phyloP scores from a whole-genome alignment of 164 flowering plant genomes.

The Liquidambar formosana region DNA sequence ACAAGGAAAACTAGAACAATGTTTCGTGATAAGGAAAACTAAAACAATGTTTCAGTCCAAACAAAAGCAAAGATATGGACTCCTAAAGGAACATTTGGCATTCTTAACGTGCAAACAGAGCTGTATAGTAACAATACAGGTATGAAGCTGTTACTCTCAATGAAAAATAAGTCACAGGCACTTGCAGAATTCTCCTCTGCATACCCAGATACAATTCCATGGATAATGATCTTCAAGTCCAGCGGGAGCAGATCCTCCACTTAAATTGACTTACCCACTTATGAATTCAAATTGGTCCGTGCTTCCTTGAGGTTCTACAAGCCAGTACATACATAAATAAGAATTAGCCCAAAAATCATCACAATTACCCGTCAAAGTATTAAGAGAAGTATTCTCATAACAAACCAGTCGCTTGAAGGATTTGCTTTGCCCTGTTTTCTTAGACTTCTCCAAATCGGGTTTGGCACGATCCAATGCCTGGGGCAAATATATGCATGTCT shows the following conservation, averaged over 20 bases:
- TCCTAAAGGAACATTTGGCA: no score
- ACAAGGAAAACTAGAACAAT: no score
- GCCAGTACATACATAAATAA: not conserved
- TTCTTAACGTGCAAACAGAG: no score
- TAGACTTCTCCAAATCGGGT: slow-evolving; percentile 41
- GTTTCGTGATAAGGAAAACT: no score
- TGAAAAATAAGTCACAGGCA: not conserved
- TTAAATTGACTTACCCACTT: not conserved
- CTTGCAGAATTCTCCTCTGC: not conserved
- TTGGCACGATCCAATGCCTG: slow-evolving; percentile 64
- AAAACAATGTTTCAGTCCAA: no score
- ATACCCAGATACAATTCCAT: not conserved
- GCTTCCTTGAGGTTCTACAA: slow-evolving; percentile 32
- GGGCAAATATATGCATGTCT: not conserved
- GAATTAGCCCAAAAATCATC: not conserved
- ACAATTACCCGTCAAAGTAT: not conserved
- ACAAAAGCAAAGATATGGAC: no score
- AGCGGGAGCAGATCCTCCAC: not conserved
- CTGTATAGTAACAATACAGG: no score
- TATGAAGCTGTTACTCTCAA: no score
- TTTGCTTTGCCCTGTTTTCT: slow-evolving; percentile 31
- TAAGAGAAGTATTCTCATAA: slow-evolving; percentile 4
- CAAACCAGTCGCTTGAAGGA: slow-evolving; percentile 63
- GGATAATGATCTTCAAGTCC: not conserved
- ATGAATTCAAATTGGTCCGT: slow-evolving; percentile 11